These are phyloP conservation scores for Moesziomyces sp. DNA, from an alignment of 1,284 basidiomycete species.

Conservation along the genomic window DNA sequence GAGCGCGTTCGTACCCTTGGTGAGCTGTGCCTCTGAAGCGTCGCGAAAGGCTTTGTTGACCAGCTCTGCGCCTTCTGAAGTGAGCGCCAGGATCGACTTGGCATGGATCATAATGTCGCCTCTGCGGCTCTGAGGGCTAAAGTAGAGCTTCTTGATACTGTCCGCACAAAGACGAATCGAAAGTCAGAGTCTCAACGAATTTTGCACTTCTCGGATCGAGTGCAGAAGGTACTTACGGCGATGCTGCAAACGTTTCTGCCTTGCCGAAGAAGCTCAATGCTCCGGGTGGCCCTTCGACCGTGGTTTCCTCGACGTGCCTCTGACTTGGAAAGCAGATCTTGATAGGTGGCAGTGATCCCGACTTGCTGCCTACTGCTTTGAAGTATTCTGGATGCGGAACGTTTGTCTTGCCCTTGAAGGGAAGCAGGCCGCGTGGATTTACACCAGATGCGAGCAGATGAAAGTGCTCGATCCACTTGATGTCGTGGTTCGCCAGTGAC, in stretches of 20 bases:
- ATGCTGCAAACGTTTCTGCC: constrained; percentile 33
- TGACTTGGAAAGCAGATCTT: constrained; percentile 61
- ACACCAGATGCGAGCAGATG: constrained; percentile 54
- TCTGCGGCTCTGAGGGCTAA: constrained; percentile 49
- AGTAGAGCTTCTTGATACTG: constrained; percentile 39
- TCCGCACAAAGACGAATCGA: too few species aligned
- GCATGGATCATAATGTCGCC: constrained; percentile 66
- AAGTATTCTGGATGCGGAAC: constrained; percentile 31
- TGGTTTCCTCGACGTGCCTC: constrained; percentile 41
- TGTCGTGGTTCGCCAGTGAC: constrained; percentile 54
- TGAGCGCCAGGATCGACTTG: constrained; percentile 57
- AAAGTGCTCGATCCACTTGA: constrained; percentile 64
- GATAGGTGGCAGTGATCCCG: constrained; percentile 36
- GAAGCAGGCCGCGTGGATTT: constrained; percentile 31
- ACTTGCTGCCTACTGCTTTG: constrained; percentile 3
- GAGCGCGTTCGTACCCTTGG: neutral
- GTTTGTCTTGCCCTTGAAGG: constrained; percentile 36
- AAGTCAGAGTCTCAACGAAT: too few species aligned
- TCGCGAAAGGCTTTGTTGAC: constrained; percentile 30
- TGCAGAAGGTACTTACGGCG: constrained; percentile 21
- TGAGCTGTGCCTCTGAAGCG: constrained; percentile 18
- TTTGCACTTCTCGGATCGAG: too few species aligned
- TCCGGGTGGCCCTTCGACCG: constrained; percentile 49
- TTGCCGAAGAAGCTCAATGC: constrained; percentile 64
- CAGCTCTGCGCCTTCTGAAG: constrained; percentile 2